A percentile compares a stretch with the other conserved stretches of the same genome.
Conservation (phyloP, 192 early-diverging fungal species). For the Fimicolochytrium jonesii region DNA sequence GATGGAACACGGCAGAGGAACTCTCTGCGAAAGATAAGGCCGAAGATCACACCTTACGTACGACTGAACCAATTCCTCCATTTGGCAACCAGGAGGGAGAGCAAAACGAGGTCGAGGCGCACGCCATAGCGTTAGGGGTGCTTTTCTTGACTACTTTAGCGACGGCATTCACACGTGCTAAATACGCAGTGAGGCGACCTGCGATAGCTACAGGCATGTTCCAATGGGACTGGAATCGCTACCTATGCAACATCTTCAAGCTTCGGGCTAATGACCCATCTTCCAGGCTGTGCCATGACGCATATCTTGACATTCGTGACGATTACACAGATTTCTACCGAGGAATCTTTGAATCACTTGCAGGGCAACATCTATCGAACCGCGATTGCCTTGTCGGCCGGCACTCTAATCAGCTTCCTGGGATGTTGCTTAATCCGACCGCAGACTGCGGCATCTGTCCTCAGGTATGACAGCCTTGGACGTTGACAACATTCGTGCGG, state of each 20-base stretch:
- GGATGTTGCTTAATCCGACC: conserved; percentile 14
- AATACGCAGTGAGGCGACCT: conserved; percentile 28
- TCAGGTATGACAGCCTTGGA: not conserved
- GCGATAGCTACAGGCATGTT: conserved; percentile 47
- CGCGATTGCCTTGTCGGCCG: not conserved
- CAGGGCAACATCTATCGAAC: conserved; percentile 1
- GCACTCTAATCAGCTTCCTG: conserved; percentile 20
- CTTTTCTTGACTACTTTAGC: conserved; percentile 31
- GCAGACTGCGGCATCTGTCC: conserved; percentile 13
- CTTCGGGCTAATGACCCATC: no score
- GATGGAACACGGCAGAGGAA: no score
- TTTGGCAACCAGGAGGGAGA: conserved; percentile 8
- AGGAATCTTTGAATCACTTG: not conserved
- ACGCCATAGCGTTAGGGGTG: conserved; percentile 6
- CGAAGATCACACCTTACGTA: no score
- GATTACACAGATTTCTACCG: conserved; percentile 15
- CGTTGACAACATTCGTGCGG: not conserved
- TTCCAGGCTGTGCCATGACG: conserved; percentile 16
- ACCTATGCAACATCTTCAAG: no score
- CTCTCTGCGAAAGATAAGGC: no score
- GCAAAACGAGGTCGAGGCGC: conserved; percentile 17
- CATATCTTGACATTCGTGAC: conserved; percentile 22
- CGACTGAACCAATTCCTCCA: no score
- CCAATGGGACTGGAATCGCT: no score
- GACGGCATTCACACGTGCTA: conserved; percentile 53